Conservation (phyloP, 441 rosid species). For the Hura crepitans region DNA sequence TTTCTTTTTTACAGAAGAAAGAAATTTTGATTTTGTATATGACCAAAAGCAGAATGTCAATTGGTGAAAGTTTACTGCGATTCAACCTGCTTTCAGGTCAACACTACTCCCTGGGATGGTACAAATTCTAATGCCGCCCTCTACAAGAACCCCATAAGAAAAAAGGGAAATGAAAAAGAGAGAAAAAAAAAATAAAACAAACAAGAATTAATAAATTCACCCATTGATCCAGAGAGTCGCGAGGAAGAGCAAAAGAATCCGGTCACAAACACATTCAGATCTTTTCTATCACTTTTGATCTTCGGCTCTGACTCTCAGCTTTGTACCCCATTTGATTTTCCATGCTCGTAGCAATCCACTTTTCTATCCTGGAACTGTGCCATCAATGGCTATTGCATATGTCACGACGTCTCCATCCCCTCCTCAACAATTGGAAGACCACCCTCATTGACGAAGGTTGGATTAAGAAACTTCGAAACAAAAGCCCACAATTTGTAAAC, state of each 20-base stretch:
- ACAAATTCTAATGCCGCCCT: constrained; percentile 45
- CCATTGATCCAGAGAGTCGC: constrained; percentile 32
- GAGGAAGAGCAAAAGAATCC: constrained; percentile 36
- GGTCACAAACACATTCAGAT: constrained; percentile 12
- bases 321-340: constrained; percentile 7
- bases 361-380: constrained; percentile 17
- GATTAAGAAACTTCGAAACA: constrained; percentile 78
- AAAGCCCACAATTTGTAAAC: constrained; percentile 90
- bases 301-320: constrained; percentile 35
- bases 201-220: constrained; percentile 52
- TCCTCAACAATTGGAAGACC: constrained; percentile 74
- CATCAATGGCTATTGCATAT: not conserved
- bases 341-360: not conserved
- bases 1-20: constrained; percentile 37
- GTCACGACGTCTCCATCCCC: constrained; percentile 49
- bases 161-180: constrained; percentile 18
- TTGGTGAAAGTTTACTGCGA: constrained; percentile 1
- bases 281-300: constrained; percentile 28
- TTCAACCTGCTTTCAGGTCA: constrained; percentile 29
- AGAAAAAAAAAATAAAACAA: constrained; percentile 36
- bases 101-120: constrained; percentile 27
- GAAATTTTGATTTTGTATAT: constrained; percentile 26
- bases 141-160: constrained; percentile 35
- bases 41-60: constrained; percentile 26
- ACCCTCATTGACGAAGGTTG: constrained; percentile 60